Conservation (phyloP, 1,284 basidiomycete genomes). For the Cutaneotrichosporon sp. region DNA sequence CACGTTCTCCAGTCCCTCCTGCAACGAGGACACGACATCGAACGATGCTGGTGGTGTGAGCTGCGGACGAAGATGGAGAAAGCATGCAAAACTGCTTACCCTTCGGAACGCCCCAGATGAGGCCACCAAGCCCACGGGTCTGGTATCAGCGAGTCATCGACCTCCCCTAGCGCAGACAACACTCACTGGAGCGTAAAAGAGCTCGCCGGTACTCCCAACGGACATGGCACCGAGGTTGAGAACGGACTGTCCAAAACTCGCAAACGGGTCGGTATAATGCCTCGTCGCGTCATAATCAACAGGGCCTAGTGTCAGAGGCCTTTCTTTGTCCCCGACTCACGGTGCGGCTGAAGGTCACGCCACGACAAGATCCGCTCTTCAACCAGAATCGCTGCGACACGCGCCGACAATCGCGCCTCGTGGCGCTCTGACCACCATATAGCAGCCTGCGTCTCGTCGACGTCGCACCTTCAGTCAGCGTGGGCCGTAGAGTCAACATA, state of each 20-base stretch:
- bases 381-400: slow-evolving; percentile 55
- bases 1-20: slow-evolving; percentile 53
- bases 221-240: slow-evolving; percentile 56
- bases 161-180: too few species aligned
- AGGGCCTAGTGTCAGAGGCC: slow-evolving; percentile 50
- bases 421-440: slow-evolving; percentile 59
- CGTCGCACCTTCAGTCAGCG: slow-evolving; percentile 52
- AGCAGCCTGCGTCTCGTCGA: slow-evolving; percentile 54
- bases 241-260: slow-evolving; percentile 50
- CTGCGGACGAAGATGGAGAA: too few species aligned
- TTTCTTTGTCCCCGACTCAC: too few species aligned
- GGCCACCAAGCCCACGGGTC: slow-evolving; percentile 52
- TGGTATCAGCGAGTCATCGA: slow-evolving; percentile 19
- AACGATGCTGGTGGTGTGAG: slow-evolving; percentile 25
- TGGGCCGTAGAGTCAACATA: slow-evolving; percentile 17
- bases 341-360: slow-evolving; percentile 53
- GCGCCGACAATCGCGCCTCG: slow-evolving; percentile 55
- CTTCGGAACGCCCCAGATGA: slow-evolving; percentile 49
- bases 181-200: slow-evolving; percentile 50
- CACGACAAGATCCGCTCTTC: slow-evolving; percentile 53
- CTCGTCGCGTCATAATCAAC: slow-evolving; percentile 54
- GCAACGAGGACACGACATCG: slow-evolving; percentile 50
- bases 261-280: slow-evolving; percentile 15
- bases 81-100: slow-evolving; percentile 12
- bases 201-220: slow-evolving; percentile 50